These are phyloP conservation scores for Letharia lupina DNA, from an alignment of 495 filamentous ascomycete species.

Conservation along the genomic window DNA sequence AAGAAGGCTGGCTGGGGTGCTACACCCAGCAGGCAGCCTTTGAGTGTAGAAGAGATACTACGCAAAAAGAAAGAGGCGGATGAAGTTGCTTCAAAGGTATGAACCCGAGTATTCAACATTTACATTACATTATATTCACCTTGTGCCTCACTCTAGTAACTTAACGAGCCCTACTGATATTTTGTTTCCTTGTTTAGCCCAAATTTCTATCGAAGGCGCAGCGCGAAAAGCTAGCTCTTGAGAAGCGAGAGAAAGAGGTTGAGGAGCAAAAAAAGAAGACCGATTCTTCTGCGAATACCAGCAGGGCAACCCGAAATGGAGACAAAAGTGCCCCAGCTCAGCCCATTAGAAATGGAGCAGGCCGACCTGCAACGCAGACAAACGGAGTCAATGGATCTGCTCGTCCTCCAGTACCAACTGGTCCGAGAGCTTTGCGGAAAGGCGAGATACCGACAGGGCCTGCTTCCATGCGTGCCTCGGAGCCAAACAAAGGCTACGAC, in stretches of 20 bases:
- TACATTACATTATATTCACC: conserved; percentile 22
- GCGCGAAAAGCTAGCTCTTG: conserved; percentile 75
- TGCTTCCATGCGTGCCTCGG: conserved; percentile 42
- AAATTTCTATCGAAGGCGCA: conserved; percentile 88
- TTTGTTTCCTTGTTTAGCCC: conserved; percentile 47
- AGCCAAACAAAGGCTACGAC: conserved; percentile 43
- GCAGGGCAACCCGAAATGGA: conserved; percentile 29
- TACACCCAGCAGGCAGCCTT: conserved; percentile 35
- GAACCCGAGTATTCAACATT: conserved; percentile 14
- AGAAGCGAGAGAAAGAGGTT: conserved; percentile 78
- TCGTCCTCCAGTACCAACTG: conserved; percentile 54
- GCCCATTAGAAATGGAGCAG: conserved; percentile 17
- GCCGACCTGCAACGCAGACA: conserved; percentile 13
- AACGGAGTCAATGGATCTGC: conserved; percentile 27
- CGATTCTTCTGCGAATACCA: conserved; percentile 38
- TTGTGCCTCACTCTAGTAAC: conserved; percentile 23
- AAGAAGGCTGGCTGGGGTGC: conserved; percentile 49
- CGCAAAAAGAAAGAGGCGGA: conserved; percentile 72
- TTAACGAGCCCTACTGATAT: conserved; percentile 27
- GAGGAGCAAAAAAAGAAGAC: conserved; percentile 55
- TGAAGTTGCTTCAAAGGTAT: conserved; percentile 66
- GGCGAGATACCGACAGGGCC: conserved; percentile 46
- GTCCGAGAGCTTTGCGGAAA: conserved; percentile 66
- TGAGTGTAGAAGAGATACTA: conserved; percentile 71
- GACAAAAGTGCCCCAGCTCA: conserved; percentile 22